A percentile compares a stretch with the other conserved stretches of the same genome.
Evolutionary conservation across 2,329 filamentous ascomycete species (phyloP).

Genomic region (Aquanectria penicillioides): DNA sequence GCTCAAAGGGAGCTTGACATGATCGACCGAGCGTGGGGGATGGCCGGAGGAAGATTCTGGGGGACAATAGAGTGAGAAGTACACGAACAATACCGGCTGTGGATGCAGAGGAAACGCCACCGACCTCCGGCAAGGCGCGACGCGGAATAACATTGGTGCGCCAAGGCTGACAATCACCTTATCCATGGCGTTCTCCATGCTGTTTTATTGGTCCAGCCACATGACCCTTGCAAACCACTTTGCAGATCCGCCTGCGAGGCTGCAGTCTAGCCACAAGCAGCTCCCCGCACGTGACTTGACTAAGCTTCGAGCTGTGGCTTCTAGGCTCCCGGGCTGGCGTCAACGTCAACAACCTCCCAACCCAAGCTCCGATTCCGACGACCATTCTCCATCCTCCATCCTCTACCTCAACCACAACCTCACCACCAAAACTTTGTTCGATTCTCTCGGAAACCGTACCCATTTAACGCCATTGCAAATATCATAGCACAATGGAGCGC

Average conservation of each 20-base stretch:
- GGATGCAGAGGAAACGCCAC: conserved; percentile 32
- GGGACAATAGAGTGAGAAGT: conserved; percentile 31
- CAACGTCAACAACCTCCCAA: conserved; percentile 43
- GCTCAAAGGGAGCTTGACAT: conserved; percentile 39
- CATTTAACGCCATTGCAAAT: conserved; percentile 12
- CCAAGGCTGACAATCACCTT: conserved; percentile 21
- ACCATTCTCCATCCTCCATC: conserved; percentile 29
- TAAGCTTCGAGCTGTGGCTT: conserved; percentile 43
- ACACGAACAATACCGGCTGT: conserved; percentile 32
- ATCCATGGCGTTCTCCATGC: background rate
- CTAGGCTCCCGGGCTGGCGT: conserved; percentile 48
- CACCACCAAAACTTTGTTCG: conserved; percentile 2
- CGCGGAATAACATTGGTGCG: conserved; percentile 46
- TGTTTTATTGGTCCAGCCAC: conserved; percentile 12
- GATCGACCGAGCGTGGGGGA: conserved; percentile 21
- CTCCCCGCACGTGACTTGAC: conserved; percentile 39
- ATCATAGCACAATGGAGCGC: conserved; percentile 77
- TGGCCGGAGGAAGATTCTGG: conserved; percentile 24
- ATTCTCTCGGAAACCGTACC: background rate
- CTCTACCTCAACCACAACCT: conserved; percentile 25
- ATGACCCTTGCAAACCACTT: background rate
- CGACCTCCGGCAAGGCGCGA: conserved; percentile 22
- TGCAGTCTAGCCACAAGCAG: conserved; percentile 28
- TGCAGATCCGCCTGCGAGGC: conserved; percentile 8
- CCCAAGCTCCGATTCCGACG: conserved; percentile 37